Evolutionary conservation across 1,284 basidiomycete genomes (phyloP).

Genomic region (Mycena citricolor): DNA sequence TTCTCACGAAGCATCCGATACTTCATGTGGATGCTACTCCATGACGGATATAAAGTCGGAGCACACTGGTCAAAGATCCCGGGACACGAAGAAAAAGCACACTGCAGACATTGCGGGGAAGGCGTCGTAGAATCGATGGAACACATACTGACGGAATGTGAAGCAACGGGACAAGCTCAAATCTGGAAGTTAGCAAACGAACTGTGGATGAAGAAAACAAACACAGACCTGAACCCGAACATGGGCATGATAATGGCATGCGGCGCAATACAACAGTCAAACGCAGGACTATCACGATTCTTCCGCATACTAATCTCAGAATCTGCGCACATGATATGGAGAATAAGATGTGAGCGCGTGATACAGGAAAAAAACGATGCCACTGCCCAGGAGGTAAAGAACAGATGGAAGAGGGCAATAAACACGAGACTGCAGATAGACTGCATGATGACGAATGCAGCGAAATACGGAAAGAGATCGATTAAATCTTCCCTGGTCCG

Average conservation of each 20-base stretch:
- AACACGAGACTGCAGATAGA: neutral
- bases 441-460: neutral
- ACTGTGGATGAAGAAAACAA: neutral
- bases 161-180: neutral
- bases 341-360: slow-evolving; percentile 8
- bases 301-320: slow-evolving; percentile 17
- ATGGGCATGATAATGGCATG: neutral
- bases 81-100: neutral
- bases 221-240: neutral
- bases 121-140: slow-evolving; percentile 7
- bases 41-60: slow-evolving; percentile 7
- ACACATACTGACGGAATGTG: neutral
- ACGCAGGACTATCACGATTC: neutral
- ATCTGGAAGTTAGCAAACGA: neutral
- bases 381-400: neutral
- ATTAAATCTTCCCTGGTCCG: neutral
- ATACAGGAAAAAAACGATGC: slow-evolving; percentile 1
- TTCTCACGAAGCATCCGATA: slow-evolving; percentile 5
- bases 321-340: slow-evolving; percentile 11
- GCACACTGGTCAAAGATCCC: slow-evolving; percentile 8
- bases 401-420: slow-evolving; percentile 1
- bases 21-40: slow-evolving; percentile 11
- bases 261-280: neutral
- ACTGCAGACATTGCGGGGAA: slow-evolving; percentile 25
- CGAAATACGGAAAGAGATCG: neutral